Evolutionary conservation across 106 monocot genomes (phyloP), one percentile per base, ranked within the genome.

Genomic region (Allium sativum): DNA sequence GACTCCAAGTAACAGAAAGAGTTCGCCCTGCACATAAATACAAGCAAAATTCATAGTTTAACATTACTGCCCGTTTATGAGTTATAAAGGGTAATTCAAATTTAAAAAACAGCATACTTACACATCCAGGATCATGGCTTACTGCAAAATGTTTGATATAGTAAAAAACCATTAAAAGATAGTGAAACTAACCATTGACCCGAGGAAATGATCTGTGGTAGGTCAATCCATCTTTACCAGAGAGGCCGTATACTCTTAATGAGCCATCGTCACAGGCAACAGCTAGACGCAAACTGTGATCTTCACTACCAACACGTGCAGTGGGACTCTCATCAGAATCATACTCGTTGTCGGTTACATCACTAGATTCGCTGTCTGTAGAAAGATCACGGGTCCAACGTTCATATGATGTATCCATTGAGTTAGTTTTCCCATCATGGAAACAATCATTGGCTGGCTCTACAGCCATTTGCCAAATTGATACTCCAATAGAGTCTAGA

Each of bases 231-330:
- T 78, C 78, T 21, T 68, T 58, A 59, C 75, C 87, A 59, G 86
- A 79, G 7, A 58, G 47, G 65, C 47, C 18, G 70, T 88, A 98
- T 47, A 98, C 54, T n/a, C 91, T 81, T 15, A 98, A 40, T 58
- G 83, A 91, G 18, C 96, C 91, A 85, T 98, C 96, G 71, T 88
- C 88, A 78, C 96, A 98, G 15, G 96, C 96, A 75, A 98, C 52
- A 12, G 91, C 96, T 54, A 98, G 54, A 4, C 77, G 79, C 55
- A 68, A 72, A 51, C 68, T 68, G 21, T 31, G 31, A 31, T 31
- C 31, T 31, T 31, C 5, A 5, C 61, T 64, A 58, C 8, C 67
- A 74, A 53, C 18, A 72, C 45, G 7, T 57, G 53, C 44, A 62
- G 71, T 47, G 65, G 68, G 53, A 50, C n/a, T 47, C 52, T 80